Base-by-base conservation (phyloP, 2,329 filamentous ascomycete genomes). In the Colletotrichum musae region DNA sequence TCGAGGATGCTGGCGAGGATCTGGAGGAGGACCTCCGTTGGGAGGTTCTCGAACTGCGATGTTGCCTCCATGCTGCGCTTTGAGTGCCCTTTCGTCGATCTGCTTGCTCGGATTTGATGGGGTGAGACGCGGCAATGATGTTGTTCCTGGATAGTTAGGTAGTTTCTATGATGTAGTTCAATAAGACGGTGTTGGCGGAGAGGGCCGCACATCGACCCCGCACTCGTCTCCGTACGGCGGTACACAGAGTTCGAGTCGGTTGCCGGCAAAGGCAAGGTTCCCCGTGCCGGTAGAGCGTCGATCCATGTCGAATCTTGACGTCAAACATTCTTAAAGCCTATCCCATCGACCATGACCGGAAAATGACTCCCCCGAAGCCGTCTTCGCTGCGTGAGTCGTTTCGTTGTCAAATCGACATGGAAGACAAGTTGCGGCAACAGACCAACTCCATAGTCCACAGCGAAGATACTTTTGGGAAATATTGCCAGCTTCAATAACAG, bases 261-360 rank as follows among this genome's bases (percentile, higher is more conserved):
- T 62, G 24, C 59, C 13, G 39, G 39, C 18, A 28, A 39, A 69
- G 43, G 16, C 24, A 66, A 47, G 56, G 54, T 45, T 60, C 51
- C 32, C 43, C 39, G 6, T 45, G 43, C 10, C 26, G 39, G 16
- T 10, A 10, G 32, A 36, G 13, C 13, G 41, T 6, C 41, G 41
- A 68, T 65, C 61, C 21, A 41, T 16, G 41, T 24, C 24, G 12
- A 13, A 45, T 36, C 21, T 65, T 68, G 32, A 68, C 61, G 54
- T 68, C 61, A 65, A 68, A 18, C 48, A 68, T 56, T 59, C 13
- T 15, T 5, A 26, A 68, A 65, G 16, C 50, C 18, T 28, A 68
- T 64, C 54, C 47, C n/a, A 43, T 51, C 47, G 18, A 18, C n/a
- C 10, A 18, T 18, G 18, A 10, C n/a, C n/a, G 45, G 15, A 10